A percentile compares a stretch with the other conserved stretches of the same genome.
phyloP scores from a whole-genome alignment of 1,284 basidiomycete genomes.

The Leccinum griseonigrum region DNA sequence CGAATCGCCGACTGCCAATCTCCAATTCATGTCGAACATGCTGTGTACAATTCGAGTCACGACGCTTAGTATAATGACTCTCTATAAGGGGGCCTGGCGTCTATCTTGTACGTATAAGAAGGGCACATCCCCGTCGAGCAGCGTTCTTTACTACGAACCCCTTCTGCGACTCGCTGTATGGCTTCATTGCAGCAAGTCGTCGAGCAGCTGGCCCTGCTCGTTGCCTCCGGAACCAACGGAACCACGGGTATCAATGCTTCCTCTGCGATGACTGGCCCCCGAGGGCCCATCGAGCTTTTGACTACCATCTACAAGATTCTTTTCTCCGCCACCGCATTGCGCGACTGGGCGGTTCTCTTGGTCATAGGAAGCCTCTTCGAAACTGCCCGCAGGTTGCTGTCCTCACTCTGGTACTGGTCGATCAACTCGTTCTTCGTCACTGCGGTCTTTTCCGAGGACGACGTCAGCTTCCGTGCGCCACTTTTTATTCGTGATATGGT shows the following conservation, averaged over 20 bases:
- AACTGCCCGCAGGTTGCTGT: constrained; percentile 46
- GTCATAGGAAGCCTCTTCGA: constrained; percentile 62
- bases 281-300: constrained; percentile 19
- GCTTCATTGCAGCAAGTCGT: constrained; percentile 31
- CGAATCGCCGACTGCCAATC: not conserved
- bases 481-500: not conserved
- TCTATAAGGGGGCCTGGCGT: not conserved
- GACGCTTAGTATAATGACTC: not conserved
- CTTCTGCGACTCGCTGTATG: constrained; percentile 10
- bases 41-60: constrained; percentile 9
- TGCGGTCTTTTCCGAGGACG: constrained; percentile 57
- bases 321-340: constrained; percentile 49
- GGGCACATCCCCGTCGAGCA: not conserved
- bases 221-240: constrained; percentile 11
- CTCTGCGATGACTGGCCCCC: not conserved
- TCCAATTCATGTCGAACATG: not conserved
- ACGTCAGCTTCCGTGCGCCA: constrained; percentile 54
- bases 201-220: constrained; percentile 29
- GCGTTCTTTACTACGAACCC: not conserved
- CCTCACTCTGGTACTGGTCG: constrained; percentile 42
- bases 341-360: constrained; percentile 65
- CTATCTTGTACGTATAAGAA: constrained; percentile 7
- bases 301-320: constrained; percentile 39
- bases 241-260: constrained; percentile 8
- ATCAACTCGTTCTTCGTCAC: constrained; percentile 61